These are phyloP conservation scores for Fragaria nilgerrensis DNA, from an alignment of 306 rosid genomes.

Conservation along the genomic window DNA sequence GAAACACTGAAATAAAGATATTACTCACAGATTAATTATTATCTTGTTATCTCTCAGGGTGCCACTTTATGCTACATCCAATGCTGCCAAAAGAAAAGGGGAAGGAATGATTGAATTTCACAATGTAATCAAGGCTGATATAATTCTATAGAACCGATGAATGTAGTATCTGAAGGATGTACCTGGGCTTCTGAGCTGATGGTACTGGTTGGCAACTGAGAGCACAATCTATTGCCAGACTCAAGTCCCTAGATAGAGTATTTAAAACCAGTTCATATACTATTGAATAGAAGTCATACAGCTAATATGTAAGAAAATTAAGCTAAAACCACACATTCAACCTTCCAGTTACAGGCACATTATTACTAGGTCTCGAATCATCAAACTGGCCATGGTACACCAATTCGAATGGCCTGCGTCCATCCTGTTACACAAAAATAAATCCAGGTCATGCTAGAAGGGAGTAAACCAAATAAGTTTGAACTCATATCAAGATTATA, in stretches of 20 bases:
- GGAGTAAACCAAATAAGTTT: background rate
- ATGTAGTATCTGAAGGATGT: constrained; percentile 8
- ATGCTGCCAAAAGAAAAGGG: constrained; percentile 47
- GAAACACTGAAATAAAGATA: constrained; percentile 23
- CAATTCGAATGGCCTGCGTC: constrained; percentile 93
- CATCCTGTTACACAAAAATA: constrained; percentile 57
- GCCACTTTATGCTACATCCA: constrained; percentile 99
- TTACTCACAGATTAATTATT: constrained; percentile 7
- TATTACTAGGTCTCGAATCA: constrained; percentile 86
- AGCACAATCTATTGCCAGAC: constrained; percentile 80
- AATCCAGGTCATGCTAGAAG: background rate
- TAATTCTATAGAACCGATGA: constrained; percentile 7
- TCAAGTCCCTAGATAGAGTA: constrained; percentile 58
- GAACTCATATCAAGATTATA: constrained; percentile 11
- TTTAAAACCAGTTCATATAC: constrained; percentile 25
- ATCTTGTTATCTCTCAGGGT: constrained; percentile 47
- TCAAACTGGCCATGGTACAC: constrained; percentile 96
- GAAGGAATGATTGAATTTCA: constrained; percentile 16
- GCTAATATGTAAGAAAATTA: background rate
- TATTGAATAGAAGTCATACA: constrained; percentile 21
- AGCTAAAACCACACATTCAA: constrained; percentile 31
- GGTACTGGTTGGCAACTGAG: constrained; percentile 76
- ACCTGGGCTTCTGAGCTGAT: constrained; percentile 71
- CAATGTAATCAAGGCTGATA: constrained; percentile 9
- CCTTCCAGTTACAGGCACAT: constrained; percentile 83